Base-by-base conservation (phyloP, 2,329 filamentous ascomycete genomes). In the Nigrospora sphaerica region DNA sequence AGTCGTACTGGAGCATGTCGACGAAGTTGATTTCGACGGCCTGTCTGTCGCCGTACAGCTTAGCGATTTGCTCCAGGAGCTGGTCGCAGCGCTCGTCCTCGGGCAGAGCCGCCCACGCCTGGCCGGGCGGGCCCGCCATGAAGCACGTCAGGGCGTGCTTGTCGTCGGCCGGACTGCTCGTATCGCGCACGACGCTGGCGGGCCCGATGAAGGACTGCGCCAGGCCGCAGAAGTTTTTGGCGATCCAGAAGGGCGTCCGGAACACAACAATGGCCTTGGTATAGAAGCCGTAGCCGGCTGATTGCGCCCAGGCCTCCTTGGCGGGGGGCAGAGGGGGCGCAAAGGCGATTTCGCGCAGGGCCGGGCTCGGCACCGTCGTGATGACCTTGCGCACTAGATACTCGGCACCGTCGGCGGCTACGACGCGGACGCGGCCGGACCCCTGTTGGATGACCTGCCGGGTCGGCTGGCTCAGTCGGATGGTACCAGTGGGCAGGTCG, bases 251-350 rank as follows among this genome's bases (percentile, higher is more conserved):
- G 0, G 72, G 66, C 4, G 55, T 46, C 13, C 54, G 53, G 54
- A 69, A 76, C 6, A 59, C 53, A 31, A 72, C 54, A 44, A 80
- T 74, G 6, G 68, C 69, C 55, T 81, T 80, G 42, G 67, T 70
- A 52, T 77, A 76, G 49, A 71, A 71, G 3, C 75, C 74, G 35
- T 71, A 67, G 0, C 51, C 57, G 6, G 64, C 64, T 0, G 65
- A 60, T 3, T 66, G 53, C 12, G 60, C 51, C 38, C 69, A 56
- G 0, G 60, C 55, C n/a, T 57, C 54, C 51, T 75, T 77, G 2
- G 53, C 49, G 0, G 52, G 32, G 0, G 72, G 71, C 1, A 82
- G 63, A 0, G 62, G 46, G 0, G 78, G 78, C 0, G 56, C 44
- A 57, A 81, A 80, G 0, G 37, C 46, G 32, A 82, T 72, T 7